phyloP scores from a whole-genome alignment of 2,329 filamentous ascomycete genomes.

The Aaosphaeria pasadenensis region DNA sequence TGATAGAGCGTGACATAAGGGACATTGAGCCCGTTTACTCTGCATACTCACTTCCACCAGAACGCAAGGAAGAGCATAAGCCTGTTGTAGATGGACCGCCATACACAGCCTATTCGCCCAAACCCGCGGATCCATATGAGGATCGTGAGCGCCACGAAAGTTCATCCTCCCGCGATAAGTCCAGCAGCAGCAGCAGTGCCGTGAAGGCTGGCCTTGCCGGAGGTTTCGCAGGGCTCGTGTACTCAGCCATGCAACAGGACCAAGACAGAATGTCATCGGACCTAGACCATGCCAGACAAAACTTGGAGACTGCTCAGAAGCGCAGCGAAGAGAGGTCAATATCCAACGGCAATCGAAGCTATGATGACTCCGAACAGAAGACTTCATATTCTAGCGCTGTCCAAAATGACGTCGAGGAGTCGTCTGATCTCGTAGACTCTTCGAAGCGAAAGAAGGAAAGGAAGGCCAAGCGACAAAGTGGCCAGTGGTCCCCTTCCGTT shows the following conservation, averaged over 20 bases:
- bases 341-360: constrained; percentile 12
- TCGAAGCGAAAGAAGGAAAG: constrained; percentile 46
- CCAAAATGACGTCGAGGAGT: constrained; percentile 32
- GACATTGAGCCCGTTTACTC: constrained; percentile 16
- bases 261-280: constrained; percentile 30
- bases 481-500: constrained; percentile 39
- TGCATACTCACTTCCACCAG: neutral
- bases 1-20: constrained; percentile 30
- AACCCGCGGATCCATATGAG: neutral
- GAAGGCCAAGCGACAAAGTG: constrained; percentile 47
- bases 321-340: constrained; percentile 1
- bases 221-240: constrained; percentile 32
- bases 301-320: constrained; percentile 20
- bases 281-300: constrained; percentile 22
- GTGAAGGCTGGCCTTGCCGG: constrained; percentile 24
- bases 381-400: constrained; percentile 29
- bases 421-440: constrained; percentile 12
- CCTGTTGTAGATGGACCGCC: constrained; percentile 2
- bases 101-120: constrained; percentile 1
- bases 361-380: constrained; percentile 12
- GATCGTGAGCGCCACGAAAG: neutral
- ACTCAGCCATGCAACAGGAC: constrained; percentile 29
- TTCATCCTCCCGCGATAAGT: neutral
- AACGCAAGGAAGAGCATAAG: constrained; percentile 1
- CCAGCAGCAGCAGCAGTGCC: constrained; percentile 1